phyloP scores from a whole-genome alignment of 805 yeast species.

The Pichia phayaonensis region DNA sequence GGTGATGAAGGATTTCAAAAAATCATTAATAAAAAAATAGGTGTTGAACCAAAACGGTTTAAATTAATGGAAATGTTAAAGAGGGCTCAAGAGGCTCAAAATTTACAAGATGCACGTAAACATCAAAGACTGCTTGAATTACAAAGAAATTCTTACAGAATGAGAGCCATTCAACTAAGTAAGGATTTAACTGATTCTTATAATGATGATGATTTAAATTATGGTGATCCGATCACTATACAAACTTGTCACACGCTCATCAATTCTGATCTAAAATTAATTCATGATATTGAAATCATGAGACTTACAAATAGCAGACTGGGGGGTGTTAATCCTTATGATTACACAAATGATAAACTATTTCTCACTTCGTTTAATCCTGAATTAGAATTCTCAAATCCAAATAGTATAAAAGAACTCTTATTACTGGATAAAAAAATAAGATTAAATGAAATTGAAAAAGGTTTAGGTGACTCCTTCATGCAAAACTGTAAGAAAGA shows the following conservation, averaged over 20 bases:
- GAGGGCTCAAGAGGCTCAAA: not conserved
- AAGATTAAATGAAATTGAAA: not conserved
- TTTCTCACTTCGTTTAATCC: not conserved
- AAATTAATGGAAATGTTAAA: not conserved
- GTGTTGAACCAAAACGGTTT: conserved; percentile 39
- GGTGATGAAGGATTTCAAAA: conserved; percentile 62
- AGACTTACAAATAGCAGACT: no score
- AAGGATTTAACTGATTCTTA: not conserved
- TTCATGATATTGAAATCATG: no score
- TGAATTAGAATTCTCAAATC: not conserved
- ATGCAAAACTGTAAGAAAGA: not conserved
- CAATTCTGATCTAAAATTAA: not conserved
- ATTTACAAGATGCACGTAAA: not conserved
- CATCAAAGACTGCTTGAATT: not conserved
- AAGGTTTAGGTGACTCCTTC: not conserved
- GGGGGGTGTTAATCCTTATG: not conserved
- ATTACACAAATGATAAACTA: not conserved
- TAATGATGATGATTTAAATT: not conserved
- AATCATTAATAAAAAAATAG: conserved; percentile 51
- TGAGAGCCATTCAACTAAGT: not conserved
- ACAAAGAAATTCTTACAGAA: not conserved
- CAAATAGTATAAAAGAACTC: not conserved
- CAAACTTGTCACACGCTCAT: not conserved
- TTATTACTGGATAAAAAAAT: not conserved
- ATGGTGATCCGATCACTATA: not conserved